Evolutionary conservation across 805 yeast genomes (phyloP), one percentile per base, ranked within the genome.

Genomic region (Myxozyma vanderwaltii): DNA sequence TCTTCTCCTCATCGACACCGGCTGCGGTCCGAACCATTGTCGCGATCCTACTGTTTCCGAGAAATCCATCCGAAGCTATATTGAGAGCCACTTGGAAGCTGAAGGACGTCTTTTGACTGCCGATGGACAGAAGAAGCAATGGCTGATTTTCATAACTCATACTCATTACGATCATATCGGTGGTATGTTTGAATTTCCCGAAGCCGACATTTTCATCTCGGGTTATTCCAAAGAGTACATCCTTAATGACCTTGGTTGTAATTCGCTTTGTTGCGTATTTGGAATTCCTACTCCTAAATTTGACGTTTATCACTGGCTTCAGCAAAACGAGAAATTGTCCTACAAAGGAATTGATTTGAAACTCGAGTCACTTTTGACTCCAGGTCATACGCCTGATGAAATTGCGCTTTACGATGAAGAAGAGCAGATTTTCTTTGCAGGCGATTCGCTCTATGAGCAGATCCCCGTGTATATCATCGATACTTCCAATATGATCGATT

Each of bases 101-200:
- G 54, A 35, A 15, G 58, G 52, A 27, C 41, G 51, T 23, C 54
- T 62, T 19, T 51, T 39, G 47, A 54, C 54, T 43, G 51, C 48
- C 24, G 60, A 59, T 40, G 47, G 54, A 13, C 58, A 46, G 33
- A 60, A 54, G 51, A 62, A 62, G 64, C 63, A 62, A 33, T 62
- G 59, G 60, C 58, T 62, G 13, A 52, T 62, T 15, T 62, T 62
- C 58, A 62, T 62, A 36, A 62, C 65, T 5, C 65, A 62, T 43
- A 62, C 65, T 15, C 65, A 62, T 38, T 62, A 62, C 48, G 65
- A 62, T 41, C 65, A 62, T 43, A 62, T 62, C 50, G 65, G 65
- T 27, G 65, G 65, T 43, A 35, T 62, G 41, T 47, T 43, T 38
- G 65, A 62, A 56, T 62, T 62, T 44, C 51, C 65, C 17, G 54